Evolutionary conservation across 148 eudicot species (phyloP).

Genomic region (Amaranthus cruentus): DNA sequence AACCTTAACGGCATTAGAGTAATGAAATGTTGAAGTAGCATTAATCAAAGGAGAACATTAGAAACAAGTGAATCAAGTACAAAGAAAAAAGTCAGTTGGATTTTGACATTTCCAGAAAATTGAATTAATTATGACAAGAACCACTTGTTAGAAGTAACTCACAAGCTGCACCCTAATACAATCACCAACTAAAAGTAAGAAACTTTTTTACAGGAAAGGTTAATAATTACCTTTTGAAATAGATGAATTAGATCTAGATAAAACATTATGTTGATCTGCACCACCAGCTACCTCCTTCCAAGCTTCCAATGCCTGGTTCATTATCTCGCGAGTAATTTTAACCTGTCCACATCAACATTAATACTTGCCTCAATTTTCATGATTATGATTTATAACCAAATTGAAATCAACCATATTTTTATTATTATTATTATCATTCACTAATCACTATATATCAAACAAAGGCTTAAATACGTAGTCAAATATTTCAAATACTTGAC

Average conservation of each 20-base stretch:
- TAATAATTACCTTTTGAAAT: conserved; percentile 39
- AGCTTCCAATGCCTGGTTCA: conserved; percentile 60
- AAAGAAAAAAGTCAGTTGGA: no score
- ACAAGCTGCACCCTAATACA: no score
- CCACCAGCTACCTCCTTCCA: conserved; percentile 60
- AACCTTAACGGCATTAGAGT: no score
- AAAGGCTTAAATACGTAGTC: conserved; percentile 3
- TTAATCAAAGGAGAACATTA: no score
- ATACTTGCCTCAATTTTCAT: not conserved
- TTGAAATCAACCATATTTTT: not conserved
- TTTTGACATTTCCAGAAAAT: no score
- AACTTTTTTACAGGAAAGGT: conserved; percentile 6
- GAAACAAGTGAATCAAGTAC: no score
- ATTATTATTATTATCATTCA: no score
- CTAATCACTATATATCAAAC: no score
- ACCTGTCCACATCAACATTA: conserved; percentile 40
- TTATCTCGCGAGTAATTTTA: conserved; percentile 58
- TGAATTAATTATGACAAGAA: no score
- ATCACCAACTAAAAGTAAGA: not conserved
- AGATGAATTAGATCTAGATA: conserved; percentile 37
- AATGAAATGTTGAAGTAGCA: no score
- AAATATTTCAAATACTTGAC: not conserved
- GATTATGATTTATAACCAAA: not conserved
- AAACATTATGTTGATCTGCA: conserved; percentile 27
- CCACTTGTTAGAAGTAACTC: no score